Evolutionary conservation across 2,329 filamentous ascomycete species (phyloP).

Genomic region (Amylocarpus encephaloides): DNA sequence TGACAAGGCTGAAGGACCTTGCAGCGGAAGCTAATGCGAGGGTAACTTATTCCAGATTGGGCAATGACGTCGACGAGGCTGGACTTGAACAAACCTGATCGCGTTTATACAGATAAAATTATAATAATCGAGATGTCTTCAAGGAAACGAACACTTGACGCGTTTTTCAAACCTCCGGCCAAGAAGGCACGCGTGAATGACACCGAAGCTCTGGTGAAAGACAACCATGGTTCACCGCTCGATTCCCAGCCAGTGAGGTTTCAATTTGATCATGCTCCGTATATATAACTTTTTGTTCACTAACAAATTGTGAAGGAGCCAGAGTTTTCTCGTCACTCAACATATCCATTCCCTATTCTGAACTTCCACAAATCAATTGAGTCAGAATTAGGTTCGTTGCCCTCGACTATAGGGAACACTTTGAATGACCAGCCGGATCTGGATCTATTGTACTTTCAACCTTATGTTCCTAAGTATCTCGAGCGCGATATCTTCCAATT

Average conservation of each 20-base stretch:
- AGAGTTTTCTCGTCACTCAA: constrained; percentile 34
- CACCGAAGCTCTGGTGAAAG: neutral
- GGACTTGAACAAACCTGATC: neutral
- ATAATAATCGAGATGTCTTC: constrained; percentile 17
- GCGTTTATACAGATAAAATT: neutral
- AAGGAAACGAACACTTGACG: constrained; percentile 59
- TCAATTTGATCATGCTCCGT: neutral
- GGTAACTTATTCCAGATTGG: constrained; percentile 1
- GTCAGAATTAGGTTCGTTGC: constrained; percentile 38
- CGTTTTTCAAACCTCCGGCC: constrained; percentile 54
- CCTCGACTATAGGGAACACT: constrained; percentile 44
- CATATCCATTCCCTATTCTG: constrained; percentile 47
- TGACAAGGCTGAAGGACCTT: constrained; percentile 12
- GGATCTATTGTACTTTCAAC: constrained; percentile 69
- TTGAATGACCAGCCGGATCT: constrained; percentile 65
- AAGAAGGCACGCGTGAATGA: constrained; percentile 34
- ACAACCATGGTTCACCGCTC: neutral
- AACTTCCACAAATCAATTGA: constrained; percentile 36
- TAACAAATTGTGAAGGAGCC: constrained; percentile 1
- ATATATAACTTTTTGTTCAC: neutral
- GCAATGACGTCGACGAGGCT: constrained; percentile 12
- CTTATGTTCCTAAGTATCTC: constrained; percentile 56
- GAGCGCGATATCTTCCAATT: constrained; percentile 61
- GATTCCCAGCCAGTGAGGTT: too few species aligned
- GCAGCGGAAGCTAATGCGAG: neutral